Percentiles rank a stretch among this genome's conserved stretches.
Conservation (phyloP, 306 rosid genomes). For the Lithocarpus polystachyus region DNA sequence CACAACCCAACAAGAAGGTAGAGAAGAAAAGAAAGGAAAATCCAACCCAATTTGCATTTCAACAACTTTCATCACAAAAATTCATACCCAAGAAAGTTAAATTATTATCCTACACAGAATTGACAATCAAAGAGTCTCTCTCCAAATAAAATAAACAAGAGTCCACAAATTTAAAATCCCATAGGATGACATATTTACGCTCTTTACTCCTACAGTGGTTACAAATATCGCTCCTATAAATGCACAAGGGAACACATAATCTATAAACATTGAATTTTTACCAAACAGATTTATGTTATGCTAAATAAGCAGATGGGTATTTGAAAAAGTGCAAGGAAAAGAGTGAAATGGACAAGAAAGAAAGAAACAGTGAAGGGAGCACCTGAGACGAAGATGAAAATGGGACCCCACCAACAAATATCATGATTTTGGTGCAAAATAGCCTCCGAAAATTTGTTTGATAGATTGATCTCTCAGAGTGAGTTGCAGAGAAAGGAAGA, state of each 20-base stretch:
- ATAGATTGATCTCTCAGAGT: neutral
- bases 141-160: neutral
- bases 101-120: neutral
- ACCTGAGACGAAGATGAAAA: constrained; percentile 45
- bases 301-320: neutral
- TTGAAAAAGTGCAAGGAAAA: neutral
- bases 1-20: neutral
- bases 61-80: neutral
- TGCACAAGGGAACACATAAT: neutral
- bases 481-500: too few relatives aligned
- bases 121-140: neutral
- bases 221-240: neutral
- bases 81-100: neutral
- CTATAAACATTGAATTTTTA: too few relatives aligned
- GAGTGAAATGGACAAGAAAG: neutral
- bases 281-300: neutral
- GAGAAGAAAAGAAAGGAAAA: neutral
- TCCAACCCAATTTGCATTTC: neutral
- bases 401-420: constrained; percentile 28
- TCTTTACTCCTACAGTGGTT: neutral
- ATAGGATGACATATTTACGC: neutral
- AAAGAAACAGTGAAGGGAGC: neutral
- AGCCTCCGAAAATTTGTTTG: neutral
- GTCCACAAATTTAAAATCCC: neutral
- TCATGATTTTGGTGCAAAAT: constrained; percentile 20